These are phyloP conservation scores for Aegilops sharonensis DNA, from an alignment of 176 grass and related monocot genomes.

Conservation along the genomic window DNA sequence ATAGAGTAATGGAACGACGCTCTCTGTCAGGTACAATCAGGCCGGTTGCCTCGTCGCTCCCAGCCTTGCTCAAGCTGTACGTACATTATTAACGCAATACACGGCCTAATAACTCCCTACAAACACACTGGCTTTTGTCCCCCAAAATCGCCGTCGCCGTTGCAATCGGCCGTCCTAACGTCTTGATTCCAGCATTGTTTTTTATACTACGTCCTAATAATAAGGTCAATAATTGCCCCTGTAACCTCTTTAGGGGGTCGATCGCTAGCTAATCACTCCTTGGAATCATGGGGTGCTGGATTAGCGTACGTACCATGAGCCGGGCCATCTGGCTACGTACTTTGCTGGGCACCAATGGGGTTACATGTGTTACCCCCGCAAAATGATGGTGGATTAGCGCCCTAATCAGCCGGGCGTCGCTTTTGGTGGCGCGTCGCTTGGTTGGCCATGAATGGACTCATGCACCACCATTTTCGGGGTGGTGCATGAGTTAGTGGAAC, in stretches of 20 bases:
- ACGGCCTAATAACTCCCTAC: conserved; percentile 19
- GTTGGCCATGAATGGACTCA: background rate
- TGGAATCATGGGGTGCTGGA: background rate
- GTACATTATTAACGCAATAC: background rate
- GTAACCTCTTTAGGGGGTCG: background rate
- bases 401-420: background rate
- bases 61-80: conserved; percentile 38
- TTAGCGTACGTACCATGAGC: background rate
- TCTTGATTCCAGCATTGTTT: background rate
- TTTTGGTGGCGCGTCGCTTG: background rate
- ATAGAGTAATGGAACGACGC: background rate
- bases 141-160: background rate
- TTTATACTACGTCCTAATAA: background rate
- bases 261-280: background rate
- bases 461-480: background rate
- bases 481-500: conserved; percentile 19
- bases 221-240: conserved; percentile 34
- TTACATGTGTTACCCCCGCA: background rate
- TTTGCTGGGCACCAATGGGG: background rate
- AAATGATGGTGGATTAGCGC: conserved; percentile 12
- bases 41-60: conserved; percentile 4
- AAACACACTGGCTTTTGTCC: background rate
- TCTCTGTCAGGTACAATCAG: conserved; percentile 25
- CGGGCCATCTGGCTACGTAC: background rate
- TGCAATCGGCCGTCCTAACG: conserved; percentile 18